Base-by-base conservation (phyloP, 2,329 filamentous ascomycete species). In the Trichoderma polysporum region DNA sequence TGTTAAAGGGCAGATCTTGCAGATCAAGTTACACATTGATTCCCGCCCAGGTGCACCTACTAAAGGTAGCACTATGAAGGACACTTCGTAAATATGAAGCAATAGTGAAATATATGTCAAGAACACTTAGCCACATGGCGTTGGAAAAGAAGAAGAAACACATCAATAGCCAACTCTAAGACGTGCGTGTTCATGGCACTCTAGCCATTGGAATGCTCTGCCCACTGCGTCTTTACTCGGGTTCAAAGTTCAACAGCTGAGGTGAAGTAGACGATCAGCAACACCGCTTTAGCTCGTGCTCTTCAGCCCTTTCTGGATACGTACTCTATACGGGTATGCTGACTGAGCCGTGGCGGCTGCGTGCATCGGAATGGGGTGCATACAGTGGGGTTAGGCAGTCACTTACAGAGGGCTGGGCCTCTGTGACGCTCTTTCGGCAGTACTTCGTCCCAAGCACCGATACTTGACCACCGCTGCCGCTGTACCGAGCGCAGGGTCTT, bases 291-390 rank as follows among this genome's bases (percentile, higher is more conserved):
- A n/a, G 49, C 49, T n/a, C 27, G 49, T 31, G 49, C 49, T 53
- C n/a, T 53, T 53, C 49, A 53, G 49, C 49, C 49, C 49, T 53
- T n/a, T 31, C 15, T 25, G 22, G 41, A n/a, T n/a, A n/a, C n/a
- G n/a, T 50, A 17, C 9, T 33, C 27, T n/a, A 2, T 19, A 4
- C 7, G 3, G 29, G 29, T 19, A 6, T 61, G 58, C 58, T 39
- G 45, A 61, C 58, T 49, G 33, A 52, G 25, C 17, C 7, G 7
- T 33, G 50, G 7, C 27, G 50, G 50, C 50, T 25, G 50, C 50
- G 41, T 17, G 57, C 58, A n/a, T 25, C 31, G 58, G 41, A 61
- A 61, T 61, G 58, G 58, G 58, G 58, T 61, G 58, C 58, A 61
- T 53, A 29, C 33, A 50, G 58, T 61, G 58, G 58, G 58, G 58